Evolutionary conservation across 2,329 filamentous ascomycete species (phyloP).

Genomic region (Ophiostoma ulmi): DNA sequence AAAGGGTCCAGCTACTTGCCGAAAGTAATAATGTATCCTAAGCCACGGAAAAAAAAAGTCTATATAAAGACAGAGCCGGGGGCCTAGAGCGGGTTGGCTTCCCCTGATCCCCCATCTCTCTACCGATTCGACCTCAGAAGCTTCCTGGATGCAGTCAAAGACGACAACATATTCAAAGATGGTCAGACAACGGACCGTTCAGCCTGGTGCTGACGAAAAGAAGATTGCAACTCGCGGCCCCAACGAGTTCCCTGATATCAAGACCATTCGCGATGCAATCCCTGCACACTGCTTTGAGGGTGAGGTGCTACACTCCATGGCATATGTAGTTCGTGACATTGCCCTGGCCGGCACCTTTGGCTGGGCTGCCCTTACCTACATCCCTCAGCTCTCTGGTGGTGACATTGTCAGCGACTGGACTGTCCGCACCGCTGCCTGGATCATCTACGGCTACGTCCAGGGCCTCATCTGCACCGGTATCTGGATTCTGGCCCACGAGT

Average conservation of each 20-base stretch:
- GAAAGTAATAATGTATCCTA: background rate
- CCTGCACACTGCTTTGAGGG: slow-evolving; percentile 96
- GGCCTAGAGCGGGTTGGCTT: background rate
- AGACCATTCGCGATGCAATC: slow-evolving; percentile 93
- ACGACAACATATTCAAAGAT: slow-evolving; percentile 2
- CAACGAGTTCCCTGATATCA: slow-evolving; percentile 58
- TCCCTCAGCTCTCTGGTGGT: slow-evolving; percentile 62
- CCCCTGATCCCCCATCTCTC: background rate
- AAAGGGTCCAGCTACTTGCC: background rate
- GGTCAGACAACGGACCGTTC: slow-evolving; percentile 15
- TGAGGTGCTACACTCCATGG: slow-evolving; percentile 67
- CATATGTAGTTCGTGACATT: slow-evolving; percentile 81
- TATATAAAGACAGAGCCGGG: slow-evolving; percentile 12
- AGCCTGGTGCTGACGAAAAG: slow-evolving; percentile 12
- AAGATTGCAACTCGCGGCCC: background rate
- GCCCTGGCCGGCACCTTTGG: slow-evolving; percentile 69
- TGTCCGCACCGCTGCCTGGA: slow-evolving; percentile 60
- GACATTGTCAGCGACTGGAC: slow-evolving; percentile 52
- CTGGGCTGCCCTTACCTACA: slow-evolving; percentile 80
- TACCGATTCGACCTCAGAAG: background rate
- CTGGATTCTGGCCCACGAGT: slow-evolving; percentile 97
- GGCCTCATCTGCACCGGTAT: slow-evolving; percentile 88
- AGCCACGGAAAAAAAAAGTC: slow-evolving; percentile 9
- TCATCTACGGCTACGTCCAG: slow-evolving; percentile 70
- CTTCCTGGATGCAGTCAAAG: background rate